Base-by-base conservation (phyloP, 2,329 filamentous ascomycete species). In the Diaporthe nobilis region DNA sequence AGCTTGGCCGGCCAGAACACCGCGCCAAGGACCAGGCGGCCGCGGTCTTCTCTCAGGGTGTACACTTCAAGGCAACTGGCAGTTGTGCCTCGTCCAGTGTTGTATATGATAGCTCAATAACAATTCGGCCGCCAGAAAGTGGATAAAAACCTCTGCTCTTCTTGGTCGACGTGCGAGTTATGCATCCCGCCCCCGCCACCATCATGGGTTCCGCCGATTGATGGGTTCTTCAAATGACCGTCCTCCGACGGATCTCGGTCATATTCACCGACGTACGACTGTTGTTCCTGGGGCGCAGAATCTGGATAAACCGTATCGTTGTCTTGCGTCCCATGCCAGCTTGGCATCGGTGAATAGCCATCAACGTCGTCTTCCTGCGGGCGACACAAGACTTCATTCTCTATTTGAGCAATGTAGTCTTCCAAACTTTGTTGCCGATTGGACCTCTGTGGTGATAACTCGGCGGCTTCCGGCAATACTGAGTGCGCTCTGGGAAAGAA, bases 121-220 rank as follows among this genome's bases (percentile, higher is more conserved):
- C n/a, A 31, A 65, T 75, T 70, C 47, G 61, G 68, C 20, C 73
- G 61, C 70, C 75, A 75, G 39, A 75, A 75, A 20, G 55, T 73
- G 34, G 75, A 71, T 49, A 51, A 71, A 57, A 75, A 77, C 12
- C 31, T 73, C 34, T 73, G 61, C 63, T 77, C 75, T 63, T 77
- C 75, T 65, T 73, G 68, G 22, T 71, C 58, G 42, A 37, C 39
- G 53, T 74, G 49, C 25, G 61, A 25, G 20, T 71, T 28, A 3
- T 15, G 37, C 42, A 25, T 39, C 39, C 9, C 47, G 8, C 7
- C 49, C 51, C 51, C 22, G 37, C 39, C 5, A 7, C 17, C 47
- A 22, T 15, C 17, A 47, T 61, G 39, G 44, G 4, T n/a, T 34
- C 20, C 17, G 49, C 42, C 42, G 17, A 34, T 15, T 13, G 25